A percentile compares a stretch with the other conserved stretches of the same genome.
Evolutionary conservation across 108 stramenopile species (phyloP).

Genomic region (Epithemia pelagica): DNA sequence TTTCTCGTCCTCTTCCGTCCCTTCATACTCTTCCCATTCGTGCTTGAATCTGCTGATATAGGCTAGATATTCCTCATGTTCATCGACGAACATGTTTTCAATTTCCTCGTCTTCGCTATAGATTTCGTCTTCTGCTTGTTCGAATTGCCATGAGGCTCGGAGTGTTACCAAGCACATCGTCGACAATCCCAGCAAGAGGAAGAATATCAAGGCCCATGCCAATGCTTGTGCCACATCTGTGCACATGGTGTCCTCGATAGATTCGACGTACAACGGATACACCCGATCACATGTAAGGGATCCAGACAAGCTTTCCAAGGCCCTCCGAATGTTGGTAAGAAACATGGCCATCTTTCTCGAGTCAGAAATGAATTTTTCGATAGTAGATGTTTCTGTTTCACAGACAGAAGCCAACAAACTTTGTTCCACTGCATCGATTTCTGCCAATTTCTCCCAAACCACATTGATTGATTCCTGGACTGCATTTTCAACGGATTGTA

Average conservation of each 20-base stretch:
- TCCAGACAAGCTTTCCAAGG: slow-evolving; percentile 20
- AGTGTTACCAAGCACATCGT: slow-evolving; percentile 36
- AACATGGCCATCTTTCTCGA: slow-evolving; percentile 30
- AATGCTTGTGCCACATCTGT: slow-evolving; percentile 23
- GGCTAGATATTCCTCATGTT: slow-evolving; percentile 51
- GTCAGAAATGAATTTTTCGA: slow-evolving; percentile 22
- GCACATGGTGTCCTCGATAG: slow-evolving; percentile 31
- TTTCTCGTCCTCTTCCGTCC: slow-evolving; percentile 1
- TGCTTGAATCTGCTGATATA: slow-evolving; percentile 53
- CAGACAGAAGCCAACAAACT: slow-evolving; percentile 18
- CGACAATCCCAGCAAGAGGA: slow-evolving; percentile 24
- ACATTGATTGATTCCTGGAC: not conserved
- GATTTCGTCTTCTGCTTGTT: slow-evolving; percentile 32
- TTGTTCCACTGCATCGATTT: slow-evolving; percentile 37
- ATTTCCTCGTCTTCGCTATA: slow-evolving; percentile 44
- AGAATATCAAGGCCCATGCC: slow-evolving; percentile 28
- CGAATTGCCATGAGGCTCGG: slow-evolving; percentile 35
- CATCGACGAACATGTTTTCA: slow-evolving; percentile 54
- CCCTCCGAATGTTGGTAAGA: slow-evolving; percentile 27
- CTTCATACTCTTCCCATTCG: slow-evolving; percentile 58
- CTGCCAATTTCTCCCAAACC: slow-evolving; percentile 14
- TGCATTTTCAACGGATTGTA: not conserved
- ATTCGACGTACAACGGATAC: slow-evolving; percentile 29
- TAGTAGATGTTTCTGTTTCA: slow-evolving; percentile 12
- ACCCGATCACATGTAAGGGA: slow-evolving; percentile 26